Conservation (phyloP, 2,329 filamentous ascomycete species). For the Colletotrichum filicis region DNA sequence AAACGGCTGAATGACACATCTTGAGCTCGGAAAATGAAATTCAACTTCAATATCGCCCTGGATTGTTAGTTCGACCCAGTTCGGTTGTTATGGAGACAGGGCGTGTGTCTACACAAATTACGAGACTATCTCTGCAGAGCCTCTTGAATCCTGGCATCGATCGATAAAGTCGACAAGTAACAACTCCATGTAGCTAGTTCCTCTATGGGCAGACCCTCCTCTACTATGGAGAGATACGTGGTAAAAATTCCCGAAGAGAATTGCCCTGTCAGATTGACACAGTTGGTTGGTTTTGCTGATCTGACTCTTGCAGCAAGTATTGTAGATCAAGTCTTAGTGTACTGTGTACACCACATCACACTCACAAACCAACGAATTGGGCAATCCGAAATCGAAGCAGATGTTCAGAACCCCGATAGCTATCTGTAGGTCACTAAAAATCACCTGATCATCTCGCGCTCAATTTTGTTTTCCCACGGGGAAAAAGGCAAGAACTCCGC, state of each 20-base stretch:
- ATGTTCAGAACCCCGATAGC: not conserved
- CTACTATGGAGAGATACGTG: not conserved
- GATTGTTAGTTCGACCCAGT: not conserved
- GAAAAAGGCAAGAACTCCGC: not conserved
- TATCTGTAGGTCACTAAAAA: not conserved
- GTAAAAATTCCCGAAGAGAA: not conserved
- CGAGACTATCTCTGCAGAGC: not conserved
- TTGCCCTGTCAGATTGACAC: not conserved
- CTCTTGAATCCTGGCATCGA: not conserved
- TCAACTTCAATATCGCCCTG: not conserved
- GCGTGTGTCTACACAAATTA: not conserved
- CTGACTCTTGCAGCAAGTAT: not conserved
- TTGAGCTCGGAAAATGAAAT: not conserved
- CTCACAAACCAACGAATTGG: not conserved
- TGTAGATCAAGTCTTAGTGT: not conserved
- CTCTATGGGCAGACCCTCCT: no score
- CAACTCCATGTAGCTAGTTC: not conserved
- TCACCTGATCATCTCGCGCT: not conserved
- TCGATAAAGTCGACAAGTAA: not conserved
- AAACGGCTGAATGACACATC: not conserved
- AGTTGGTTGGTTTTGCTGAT: not conserved
- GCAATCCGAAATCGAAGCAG: not conserved
- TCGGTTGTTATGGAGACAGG: not conserved
- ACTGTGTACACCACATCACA: not conserved
- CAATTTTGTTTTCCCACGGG: not conserved